Evolutionary conservation across 176 grass and related monocot genomes (phyloP), one percentile per base, ranked within the genome.

Genomic region (Stipa capillata): DNA sequence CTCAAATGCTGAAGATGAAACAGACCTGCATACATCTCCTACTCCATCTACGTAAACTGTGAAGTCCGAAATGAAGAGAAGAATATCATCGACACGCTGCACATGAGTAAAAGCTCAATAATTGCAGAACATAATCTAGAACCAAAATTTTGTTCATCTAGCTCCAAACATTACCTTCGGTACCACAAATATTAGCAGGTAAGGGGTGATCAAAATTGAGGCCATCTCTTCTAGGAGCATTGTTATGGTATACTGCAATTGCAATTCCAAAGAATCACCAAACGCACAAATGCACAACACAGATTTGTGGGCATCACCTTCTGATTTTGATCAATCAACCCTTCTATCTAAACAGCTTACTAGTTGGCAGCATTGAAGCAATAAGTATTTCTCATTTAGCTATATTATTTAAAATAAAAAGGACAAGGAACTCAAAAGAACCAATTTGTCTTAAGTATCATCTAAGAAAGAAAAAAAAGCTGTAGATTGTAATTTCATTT

Each of bases 171-270:
- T 79, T 89, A 92, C 90, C 86, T 86, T 88, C 15, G 90, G 90
- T 47, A 92, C 79, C 55, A 80, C 73, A 83, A 89, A 92, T 75
- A 92, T 89, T 62, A 92, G 78, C 59, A 92, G 66, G 52, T 83
- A 88, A 40, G 90, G 90, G 15, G 86, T 92, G 61, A 92, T 48
- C 33, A 92, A 75, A 76, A 92, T 89, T 2, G 90, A 92, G 45
- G 83, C 82, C 82, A 88, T 92, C 85, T 92, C 90, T 52, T 92
- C 90, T 61, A 92, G 68, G 25, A 92, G 79, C 74, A 86, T 88
- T 68, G 78, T 88, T 80, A 86, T 86, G 32, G 90, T 92, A 63
- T 88, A 92, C 90, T 92, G 85, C 69, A 85, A 73, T 63, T 40
- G 23, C 21, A 74, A 40, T 41, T 67, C 67, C 15, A 67, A 27